Evolutionary conservation across 2,329 filamentous ascomycete genomes (phyloP).

Genomic region (Fusarium lyarnte): DNA sequence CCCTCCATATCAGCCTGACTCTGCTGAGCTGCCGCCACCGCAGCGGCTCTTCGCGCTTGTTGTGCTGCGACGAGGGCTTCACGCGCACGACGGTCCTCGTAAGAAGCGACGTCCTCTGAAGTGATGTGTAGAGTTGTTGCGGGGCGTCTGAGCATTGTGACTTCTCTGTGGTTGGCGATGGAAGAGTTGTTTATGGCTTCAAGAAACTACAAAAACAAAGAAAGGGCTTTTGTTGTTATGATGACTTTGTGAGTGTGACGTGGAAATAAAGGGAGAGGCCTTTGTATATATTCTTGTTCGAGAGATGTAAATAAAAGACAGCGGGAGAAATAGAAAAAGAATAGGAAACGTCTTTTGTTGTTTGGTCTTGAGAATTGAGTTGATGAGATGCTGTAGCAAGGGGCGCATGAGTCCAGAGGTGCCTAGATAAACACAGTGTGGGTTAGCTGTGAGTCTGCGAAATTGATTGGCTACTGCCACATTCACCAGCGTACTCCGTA

Average conservation of each 20-base stretch:
- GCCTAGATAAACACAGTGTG: constrained; percentile 15
- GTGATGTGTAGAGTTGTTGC: constrained; percentile 75
- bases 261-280: background rate
- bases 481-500: background rate
- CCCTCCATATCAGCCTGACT: constrained; percentile 43
- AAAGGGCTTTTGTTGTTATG: constrained; percentile 12
- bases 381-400: constrained; percentile 11
- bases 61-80: constrained; percentile 51
- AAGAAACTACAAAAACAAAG: constrained; percentile 10
- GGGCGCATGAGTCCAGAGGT: background rate
- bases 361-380: background rate
- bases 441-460: background rate
- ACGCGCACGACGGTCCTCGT: constrained; percentile 69
- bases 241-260: background rate
- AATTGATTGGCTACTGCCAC: constrained; percentile 7
- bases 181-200: background rate
- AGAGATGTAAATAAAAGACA: background rate
- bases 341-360: background rate
- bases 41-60: constrained; percentile 42
- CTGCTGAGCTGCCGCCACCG: constrained; percentile 34
- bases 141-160: constrained; percentile 70
- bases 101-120: constrained; percentile 74
- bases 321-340: background rate
- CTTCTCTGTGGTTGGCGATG: background rate
- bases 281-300: background rate